These are phyloP conservation scores for Aulographum hederae DNA, from an alignment of 2,329 filamentous ascomycete species.

Conservation along the genomic window DNA sequence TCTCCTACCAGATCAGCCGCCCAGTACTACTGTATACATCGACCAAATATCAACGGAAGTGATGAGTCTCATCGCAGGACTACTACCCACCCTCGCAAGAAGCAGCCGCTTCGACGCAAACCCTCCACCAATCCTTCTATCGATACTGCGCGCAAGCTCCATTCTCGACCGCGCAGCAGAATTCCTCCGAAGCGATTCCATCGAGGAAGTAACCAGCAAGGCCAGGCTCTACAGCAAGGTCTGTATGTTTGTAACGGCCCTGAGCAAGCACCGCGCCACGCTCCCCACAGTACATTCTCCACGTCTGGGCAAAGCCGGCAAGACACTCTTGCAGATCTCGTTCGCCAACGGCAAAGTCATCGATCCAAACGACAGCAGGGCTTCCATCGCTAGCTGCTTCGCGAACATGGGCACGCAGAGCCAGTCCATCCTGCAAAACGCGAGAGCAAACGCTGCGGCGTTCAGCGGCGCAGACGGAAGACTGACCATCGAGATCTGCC, in stretches of 20 bases:
- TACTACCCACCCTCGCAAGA: constrained; percentile 11
- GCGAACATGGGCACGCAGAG: not conserved
- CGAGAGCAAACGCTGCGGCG: constrained; percentile 6
- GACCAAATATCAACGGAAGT: not conserved
- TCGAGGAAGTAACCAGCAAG: constrained; percentile 18
- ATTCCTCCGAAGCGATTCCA: constrained; percentile 21
- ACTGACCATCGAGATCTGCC: constrained; percentile 16
- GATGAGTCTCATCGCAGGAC: constrained; percentile 7
- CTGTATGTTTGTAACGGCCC: constrained; percentile 19
- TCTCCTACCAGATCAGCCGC: not conserved
- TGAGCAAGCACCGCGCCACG: constrained; percentile 16
- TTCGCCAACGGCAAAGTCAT: constrained; percentile 2
- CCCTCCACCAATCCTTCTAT: constrained; percentile 12
- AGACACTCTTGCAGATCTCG: constrained; percentile 16
- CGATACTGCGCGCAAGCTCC: constrained; percentile 18
- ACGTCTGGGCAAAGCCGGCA: constrained; percentile 16
- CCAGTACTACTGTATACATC: not conserved
- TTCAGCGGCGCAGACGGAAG: constrained; percentile 10
- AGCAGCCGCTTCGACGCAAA: constrained; percentile 12
- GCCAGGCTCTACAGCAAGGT: constrained; percentile 19
- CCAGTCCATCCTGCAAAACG: not conserved
- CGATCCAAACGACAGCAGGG: not conserved
- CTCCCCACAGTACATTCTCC: constrained; percentile 14
- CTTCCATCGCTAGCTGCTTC: constrained; percentile 8
- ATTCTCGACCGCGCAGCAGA: constrained; percentile 19